phyloP scores from a whole-genome alignment of 2,329 filamentous ascomycete genomes.

The Cytospora mali region DNA sequence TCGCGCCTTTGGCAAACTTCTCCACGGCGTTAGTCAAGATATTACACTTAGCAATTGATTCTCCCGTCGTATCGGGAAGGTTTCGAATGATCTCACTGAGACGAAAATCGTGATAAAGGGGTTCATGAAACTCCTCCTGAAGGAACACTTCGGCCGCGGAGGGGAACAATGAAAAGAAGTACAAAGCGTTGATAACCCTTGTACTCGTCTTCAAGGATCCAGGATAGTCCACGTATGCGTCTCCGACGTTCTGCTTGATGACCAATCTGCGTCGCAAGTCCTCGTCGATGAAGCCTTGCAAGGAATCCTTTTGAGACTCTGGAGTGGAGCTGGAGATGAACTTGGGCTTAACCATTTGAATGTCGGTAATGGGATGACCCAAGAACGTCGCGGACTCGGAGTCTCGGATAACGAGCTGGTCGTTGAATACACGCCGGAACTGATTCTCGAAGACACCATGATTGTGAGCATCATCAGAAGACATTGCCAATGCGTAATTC shows the following conservation, averaged over 20 bases:
- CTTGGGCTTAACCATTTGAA: not conserved
- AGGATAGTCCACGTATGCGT: not conserved
- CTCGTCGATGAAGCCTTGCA: not conserved
- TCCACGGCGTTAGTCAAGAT: not conserved
- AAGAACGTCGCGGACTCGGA: not conserved
- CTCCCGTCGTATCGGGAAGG: not conserved
- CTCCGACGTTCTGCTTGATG: not conserved
- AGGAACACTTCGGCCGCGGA: not conserved
- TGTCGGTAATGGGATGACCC: constrained; percentile 5
- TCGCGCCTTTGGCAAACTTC: not conserved
- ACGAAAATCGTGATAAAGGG: not conserved
- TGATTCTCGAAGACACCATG: not conserved
- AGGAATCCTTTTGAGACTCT: not conserved
- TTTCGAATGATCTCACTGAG: not conserved
- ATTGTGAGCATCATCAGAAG: not conserved
- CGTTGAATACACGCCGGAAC: not conserved
- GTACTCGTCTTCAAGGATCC: not conserved
- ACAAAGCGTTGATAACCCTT: constrained; percentile 4
- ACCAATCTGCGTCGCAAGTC: not conserved
- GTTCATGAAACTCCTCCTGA: not conserved
- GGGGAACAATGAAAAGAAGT: constrained; percentile 18
- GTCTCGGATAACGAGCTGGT: not conserved
- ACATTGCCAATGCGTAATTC: not conserved
- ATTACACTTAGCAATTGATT: not conserved
- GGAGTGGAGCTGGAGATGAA: constrained; percentile 4